Evolutionary conservation across 768 basidiomycete genomes (phyloP).

Genomic region (Boletus subparvulus): DNA sequence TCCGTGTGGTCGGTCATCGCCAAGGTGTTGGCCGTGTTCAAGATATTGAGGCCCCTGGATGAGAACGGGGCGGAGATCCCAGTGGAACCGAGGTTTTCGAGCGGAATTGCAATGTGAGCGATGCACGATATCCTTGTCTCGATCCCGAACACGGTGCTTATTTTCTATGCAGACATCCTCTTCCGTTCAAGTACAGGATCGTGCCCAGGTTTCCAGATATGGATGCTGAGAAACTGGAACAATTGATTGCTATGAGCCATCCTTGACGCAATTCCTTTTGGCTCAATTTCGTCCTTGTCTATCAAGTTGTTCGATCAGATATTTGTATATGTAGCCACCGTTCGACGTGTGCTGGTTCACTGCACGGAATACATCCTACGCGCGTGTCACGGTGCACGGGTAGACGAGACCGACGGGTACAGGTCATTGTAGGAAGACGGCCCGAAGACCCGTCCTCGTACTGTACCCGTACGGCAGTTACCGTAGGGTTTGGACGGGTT

Average conservation of each 20-base stretch:
- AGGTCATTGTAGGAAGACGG: too few relatives aligned
- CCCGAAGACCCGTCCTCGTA: too few relatives aligned
- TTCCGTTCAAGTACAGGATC: slow-evolving; percentile 7
- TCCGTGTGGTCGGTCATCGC: slow-evolving; percentile 17
- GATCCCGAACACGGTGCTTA: not conserved
- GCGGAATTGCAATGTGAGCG: slow-evolving; percentile 11
- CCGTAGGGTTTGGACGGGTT: too few relatives aligned
- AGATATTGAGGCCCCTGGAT: not conserved
- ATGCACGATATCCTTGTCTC: not conserved
- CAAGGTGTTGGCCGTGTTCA: slow-evolving; percentile 7
- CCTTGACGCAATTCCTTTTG: too few relatives aligned
- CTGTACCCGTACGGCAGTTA: too few relatives aligned
- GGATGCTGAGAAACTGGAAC: not conserved
- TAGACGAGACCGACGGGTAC: too few relatives aligned
- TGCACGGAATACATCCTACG: too few relatives aligned
- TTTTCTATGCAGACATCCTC: not conserved
- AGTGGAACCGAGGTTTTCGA: slow-evolving; percentile 12
- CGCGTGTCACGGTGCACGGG: too few relatives aligned
- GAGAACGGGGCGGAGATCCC: slow-evolving; percentile 11
- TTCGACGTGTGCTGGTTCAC: too few relatives aligned
- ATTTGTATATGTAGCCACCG: too few relatives aligned
- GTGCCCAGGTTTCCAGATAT: slow-evolving; percentile 5
- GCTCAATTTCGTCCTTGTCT: too few relatives aligned
- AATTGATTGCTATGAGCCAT: slow-evolving; percentile 5
- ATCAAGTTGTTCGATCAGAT: too few relatives aligned